These are phyloP conservation scores for Mesembryanthemum crystallinum DNA, from an alignment of 148 eudicot genomes.

Conservation along the genomic window DNA sequence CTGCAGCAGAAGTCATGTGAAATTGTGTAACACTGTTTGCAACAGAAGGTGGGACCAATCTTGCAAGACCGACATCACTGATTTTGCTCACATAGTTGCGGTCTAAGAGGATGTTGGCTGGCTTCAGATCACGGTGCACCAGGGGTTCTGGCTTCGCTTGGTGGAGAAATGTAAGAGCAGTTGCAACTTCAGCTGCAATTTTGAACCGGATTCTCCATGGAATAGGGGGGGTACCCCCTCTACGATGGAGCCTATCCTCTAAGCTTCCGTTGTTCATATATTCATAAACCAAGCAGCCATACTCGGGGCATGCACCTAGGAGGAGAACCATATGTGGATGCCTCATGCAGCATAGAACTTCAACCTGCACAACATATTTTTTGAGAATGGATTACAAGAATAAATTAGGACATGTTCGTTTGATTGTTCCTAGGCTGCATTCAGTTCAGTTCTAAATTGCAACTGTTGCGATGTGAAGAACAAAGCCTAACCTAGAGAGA, in stretches of 20 bases:
- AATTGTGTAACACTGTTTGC: slow-evolving; percentile 70
- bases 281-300: slow-evolving; percentile 82
- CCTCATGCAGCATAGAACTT: slow-evolving; percentile 65
- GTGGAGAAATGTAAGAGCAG: slow-evolving; percentile 68
- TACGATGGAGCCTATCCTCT: slow-evolving; percentile 64
- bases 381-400: too few species aligned
- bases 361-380: slow-evolving; percentile 43
- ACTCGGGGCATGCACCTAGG: slow-evolving; percentile 82
- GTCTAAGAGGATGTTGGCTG: slow-evolving; percentile 75
- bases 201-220: slow-evolving; percentile 72
- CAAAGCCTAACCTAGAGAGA: too few species aligned
- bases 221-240: slow-evolving; percentile 60
- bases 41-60: slow-evolving; percentile 78
- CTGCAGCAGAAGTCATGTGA: slow-evolving; percentile 85
- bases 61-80: slow-evolving; percentile 77
- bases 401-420: too few species aligned
- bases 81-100: slow-evolving; percentile 65
- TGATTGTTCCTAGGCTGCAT: too few species aligned
- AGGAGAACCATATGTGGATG: slow-evolving; percentile 91
- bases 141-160: slow-evolving; percentile 85
- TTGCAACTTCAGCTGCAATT: slow-evolving; percentile 72
- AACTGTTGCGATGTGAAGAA: too few species aligned
- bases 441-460: too few species aligned
- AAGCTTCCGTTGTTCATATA: slow-evolving; percentile 70
- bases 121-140: slow-evolving; percentile 86